A percentile compares a stretch with the other conserved stretches of the same genome.
Conservation (phyloP, 2,329 filamentous ascomycete species). For the Colletotrichum sp. region DNA sequence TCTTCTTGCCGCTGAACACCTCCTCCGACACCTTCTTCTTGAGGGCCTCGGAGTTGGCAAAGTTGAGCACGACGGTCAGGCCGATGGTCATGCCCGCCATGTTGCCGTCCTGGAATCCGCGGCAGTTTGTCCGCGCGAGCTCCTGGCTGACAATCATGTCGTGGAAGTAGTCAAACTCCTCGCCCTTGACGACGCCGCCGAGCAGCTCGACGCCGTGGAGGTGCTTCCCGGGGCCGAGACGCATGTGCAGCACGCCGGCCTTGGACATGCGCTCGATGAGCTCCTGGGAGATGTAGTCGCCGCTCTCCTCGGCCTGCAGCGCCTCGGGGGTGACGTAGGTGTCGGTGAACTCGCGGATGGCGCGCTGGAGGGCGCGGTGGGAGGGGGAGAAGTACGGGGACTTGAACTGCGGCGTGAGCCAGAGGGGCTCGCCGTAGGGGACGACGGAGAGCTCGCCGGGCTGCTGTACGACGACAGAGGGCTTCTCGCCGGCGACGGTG, state of each 20-base stretch:
- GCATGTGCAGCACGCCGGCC: constrained; percentile 78
- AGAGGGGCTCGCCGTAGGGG: constrained; percentile 85
- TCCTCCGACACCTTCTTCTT: constrained; percentile 73
- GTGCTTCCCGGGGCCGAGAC: constrained; percentile 82
- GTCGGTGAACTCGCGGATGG: constrained; percentile 76
- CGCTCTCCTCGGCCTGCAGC: constrained; percentile 75
- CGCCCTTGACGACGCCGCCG: constrained; percentile 72
- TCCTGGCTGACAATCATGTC: constrained; percentile 81
- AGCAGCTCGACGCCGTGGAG: constrained; percentile 74
- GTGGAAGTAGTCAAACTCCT: constrained; percentile 89
- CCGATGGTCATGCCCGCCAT: constrained; percentile 87
- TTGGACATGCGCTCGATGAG: constrained; percentile 82
- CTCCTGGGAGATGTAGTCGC: constrained; percentile 72
- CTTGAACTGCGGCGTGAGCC: constrained; percentile 79
- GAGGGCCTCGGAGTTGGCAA: constrained; percentile 70
- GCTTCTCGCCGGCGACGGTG: constrained; percentile 74
- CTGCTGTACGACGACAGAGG: constrained; percentile 73
- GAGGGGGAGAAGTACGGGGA: constrained; percentile 82
- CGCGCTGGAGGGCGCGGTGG: constrained; percentile 71
- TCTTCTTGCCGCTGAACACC: constrained; percentile 81
- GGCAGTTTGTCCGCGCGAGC: constrained; percentile 70
- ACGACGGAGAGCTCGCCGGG: constrained; percentile 77
- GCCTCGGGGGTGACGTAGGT: constrained; percentile 75
- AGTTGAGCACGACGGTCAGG: constrained; percentile 81
- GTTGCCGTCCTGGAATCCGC: constrained; percentile 87